Evolutionary conservation across 1,284 basidiomycete genomes (phyloP), one percentile per base, ranked within the genome.

Genomic region (Crucibulum cyathiforme): DNA sequence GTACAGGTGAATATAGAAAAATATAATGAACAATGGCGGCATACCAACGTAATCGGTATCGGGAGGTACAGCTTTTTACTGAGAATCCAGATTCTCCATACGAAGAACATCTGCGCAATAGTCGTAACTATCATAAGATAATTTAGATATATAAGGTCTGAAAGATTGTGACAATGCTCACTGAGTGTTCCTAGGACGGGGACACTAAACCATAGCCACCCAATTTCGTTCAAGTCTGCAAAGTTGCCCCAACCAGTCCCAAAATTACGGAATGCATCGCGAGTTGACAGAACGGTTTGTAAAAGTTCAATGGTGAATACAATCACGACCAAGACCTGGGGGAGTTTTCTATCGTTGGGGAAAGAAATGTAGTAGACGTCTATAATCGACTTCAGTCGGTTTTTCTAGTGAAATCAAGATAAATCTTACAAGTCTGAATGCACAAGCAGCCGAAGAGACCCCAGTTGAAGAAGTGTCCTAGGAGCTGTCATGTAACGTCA

Each of bases 31-130:
- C 1, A 19, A 45, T 5, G 35, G 36, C 15, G 8, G 34, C 58
- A 34, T 61, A 65, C 59, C 34, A 49, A 7, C 1, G 54, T 12
- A n/a, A 63, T 58, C 5, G 41, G 3, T 15, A 49, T 34, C 7
- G 58, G 54, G 50, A 67, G 49, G 17, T 50, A 48, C 15, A 51
- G 36, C 19, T 49, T 53, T 10, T 54, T 24, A 45, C 59, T 59
- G 9, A 69, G 59, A 10, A 66, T 58, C 45, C 54, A 67, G 8
- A 72, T 59, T 15, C 70, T 55, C 65, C 66, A 73, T 10, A 66
- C 65, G 50, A 63, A 73, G 62, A 74, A 76, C 3, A 70, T 54
- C 51, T 76, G 74, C 5, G 65, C 67, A 17, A 61, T 55, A 45
- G 60, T 62, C 51, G 66, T 69, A 47, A 72, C 71, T 72, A 51